phyloP scores from a whole-genome alignment of 176 grass and related monocot species.

The Aechmea fasciata region DNA sequence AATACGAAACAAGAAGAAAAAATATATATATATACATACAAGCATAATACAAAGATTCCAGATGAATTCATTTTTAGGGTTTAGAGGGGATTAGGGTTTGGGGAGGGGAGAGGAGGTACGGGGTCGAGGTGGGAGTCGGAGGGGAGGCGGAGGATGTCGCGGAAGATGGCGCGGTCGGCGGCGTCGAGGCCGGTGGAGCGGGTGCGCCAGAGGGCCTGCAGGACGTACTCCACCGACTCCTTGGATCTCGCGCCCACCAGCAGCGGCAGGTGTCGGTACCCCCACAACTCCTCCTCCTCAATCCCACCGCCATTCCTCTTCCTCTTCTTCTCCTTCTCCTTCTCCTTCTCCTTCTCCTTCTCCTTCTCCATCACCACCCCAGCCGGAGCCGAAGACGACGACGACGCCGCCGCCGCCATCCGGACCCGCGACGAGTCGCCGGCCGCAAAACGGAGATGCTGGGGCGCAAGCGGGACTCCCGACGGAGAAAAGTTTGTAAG shows the following conservation, averaged over 20 bases:
- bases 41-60: too few species aligned
- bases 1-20: background rate
- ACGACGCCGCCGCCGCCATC: too few species aligned
- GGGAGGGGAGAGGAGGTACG: slow-evolving; percentile 8
- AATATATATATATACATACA: too few species aligned
- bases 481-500: too few species aligned
- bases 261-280: slow-evolving; percentile 49
- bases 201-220: slow-evolving; percentile 91
- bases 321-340: too few species aligned
- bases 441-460: too few species aligned
- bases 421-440: too few species aligned
- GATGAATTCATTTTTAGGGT: background rate
- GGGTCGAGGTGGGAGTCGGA: slow-evolving; percentile 74
- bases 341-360: too few species aligned
- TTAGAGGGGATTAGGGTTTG: background rate
- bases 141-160: slow-evolving; percentile 59
- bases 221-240: slow-evolving; percentile 83
- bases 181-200: slow-evolving; percentile 82
- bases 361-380: too few species aligned
- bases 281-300: slow-evolving; percentile 44
- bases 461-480: too few species aligned
- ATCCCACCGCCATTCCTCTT: background rate
- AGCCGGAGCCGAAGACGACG: too few species aligned
- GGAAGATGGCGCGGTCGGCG: slow-evolving; percentile 64
- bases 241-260: slow-evolving; percentile 64